Evolutionary conservation across 257 asterid genomes (phyloP), one percentile per base, ranked within the genome.

Genomic region (Solanum ahanhuiri): DNA sequence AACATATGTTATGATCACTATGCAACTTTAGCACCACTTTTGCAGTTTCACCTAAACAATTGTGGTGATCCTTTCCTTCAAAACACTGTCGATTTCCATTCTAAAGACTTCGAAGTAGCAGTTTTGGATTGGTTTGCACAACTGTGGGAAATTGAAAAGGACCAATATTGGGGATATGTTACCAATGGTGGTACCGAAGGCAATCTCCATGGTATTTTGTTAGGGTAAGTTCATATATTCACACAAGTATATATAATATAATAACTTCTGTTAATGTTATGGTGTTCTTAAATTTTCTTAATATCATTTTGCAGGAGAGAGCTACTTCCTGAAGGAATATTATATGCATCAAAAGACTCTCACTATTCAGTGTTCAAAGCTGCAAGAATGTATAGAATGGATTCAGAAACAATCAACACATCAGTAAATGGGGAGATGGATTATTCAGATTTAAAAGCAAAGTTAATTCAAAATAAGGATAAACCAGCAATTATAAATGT

Each of bases 101-200:
- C 90, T 48, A 88, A 85, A 48, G 86, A 85, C 37, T 88, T 85
- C 1, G 88, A 85, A 81, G 41, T 88, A 0, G 86, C 75, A 0
- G 89, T 87, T 23, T 67, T 87, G 57, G 33, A 85, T 64, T 87
- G 87, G 86, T 85, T 87, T 77, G 89, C 89, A 2, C 31, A 66
- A 20, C 43, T 85, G 0, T 87, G 87, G 86, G 83, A 87, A 79
- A 84, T 87, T 8, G 64, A 75, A 30, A 81, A 85, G 12, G 31
- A 77, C 4, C 82, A 87, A 34, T 85, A 87, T 28, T 87, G 89
- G 87, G 89, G 88, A 0, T 77, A 88, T 54, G 25, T 88, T 43
- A 88, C 90, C 7, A 88, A 86, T 66, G 88, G 90, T 82, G 90
- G 90, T 5, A 88, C 90, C 0, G 88, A 88, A 86, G 88, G 87